phyloP scores from a whole-genome alignment of 441 rosid genomes.

The Adansonia grandidieri region DNA sequence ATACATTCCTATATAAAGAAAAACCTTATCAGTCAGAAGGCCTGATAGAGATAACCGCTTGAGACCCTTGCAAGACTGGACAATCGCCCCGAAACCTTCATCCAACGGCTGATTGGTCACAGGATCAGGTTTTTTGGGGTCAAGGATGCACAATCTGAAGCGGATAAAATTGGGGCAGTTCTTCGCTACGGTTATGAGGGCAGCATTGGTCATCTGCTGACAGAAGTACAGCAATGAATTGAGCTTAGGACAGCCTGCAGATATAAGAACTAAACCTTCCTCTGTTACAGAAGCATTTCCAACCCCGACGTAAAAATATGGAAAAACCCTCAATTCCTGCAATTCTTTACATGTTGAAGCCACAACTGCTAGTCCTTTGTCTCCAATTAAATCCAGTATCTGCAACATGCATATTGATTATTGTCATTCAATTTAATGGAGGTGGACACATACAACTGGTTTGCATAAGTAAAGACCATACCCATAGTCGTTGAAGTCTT shows the following conservation, averaged over 20 bases:
- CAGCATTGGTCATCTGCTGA: slow-evolving; percentile 95
- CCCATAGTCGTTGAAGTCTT: slow-evolving; percentile 87
- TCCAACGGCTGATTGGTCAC: slow-evolving; percentile 73
- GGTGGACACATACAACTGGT: background rate
- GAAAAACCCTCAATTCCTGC: slow-evolving; percentile 88
- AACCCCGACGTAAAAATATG: slow-evolving; percentile 61
- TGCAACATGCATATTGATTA: slow-evolving; percentile 40
- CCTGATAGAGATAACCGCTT: slow-evolving; percentile 80
- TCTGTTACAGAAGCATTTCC: slow-evolving; percentile 81
- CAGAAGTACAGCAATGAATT: slow-evolving; percentile 88
- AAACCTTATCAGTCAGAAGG: slow-evolving; percentile 74
- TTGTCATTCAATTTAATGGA: slow-evolving; percentile 4
- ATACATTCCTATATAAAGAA: slow-evolving; percentile 76
- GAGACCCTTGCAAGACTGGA: slow-evolving; percentile 68
- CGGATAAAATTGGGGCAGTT: slow-evolving; percentile 78
- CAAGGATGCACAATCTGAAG: slow-evolving; percentile 82
- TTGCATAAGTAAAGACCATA: slow-evolving; percentile 34
- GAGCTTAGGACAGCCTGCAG: slow-evolving; percentile 85
- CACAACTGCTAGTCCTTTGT: slow-evolving; percentile 76
- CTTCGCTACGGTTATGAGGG: slow-evolving; percentile 78
- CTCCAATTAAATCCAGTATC: slow-evolving; percentile 91
- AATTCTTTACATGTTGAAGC: slow-evolving; percentile 85
- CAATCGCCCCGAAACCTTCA: slow-evolving; percentile 96
- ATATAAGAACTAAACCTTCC: slow-evolving; percentile 80
- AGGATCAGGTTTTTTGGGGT: slow-evolving; percentile 77